Conservation (phyloP, 306 rosid genomes). For the Cyamopsis tetragonoloba region DNA sequence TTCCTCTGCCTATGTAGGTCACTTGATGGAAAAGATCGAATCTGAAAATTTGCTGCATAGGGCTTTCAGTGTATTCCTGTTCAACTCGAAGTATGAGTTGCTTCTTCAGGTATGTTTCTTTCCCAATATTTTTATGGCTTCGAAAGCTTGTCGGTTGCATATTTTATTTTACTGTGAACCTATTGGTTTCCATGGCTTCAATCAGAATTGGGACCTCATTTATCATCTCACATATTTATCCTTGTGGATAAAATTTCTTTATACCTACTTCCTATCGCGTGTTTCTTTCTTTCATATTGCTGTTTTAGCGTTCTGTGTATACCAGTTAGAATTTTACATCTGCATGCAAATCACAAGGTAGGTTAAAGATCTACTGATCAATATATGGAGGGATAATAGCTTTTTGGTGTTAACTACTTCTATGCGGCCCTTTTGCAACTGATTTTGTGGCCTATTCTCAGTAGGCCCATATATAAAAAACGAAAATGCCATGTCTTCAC, state of each 20-base stretch:
- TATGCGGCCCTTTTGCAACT: background rate
- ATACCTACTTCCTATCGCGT: background rate
- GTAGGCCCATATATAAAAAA: background rate
- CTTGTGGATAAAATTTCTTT: background rate
- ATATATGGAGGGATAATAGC: background rate
- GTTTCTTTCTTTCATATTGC: background rate
- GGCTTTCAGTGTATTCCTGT: slow-evolving; percentile 95
- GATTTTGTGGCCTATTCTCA: slow-evolving; percentile 4
- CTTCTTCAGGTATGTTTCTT: slow-evolving; percentile 79
- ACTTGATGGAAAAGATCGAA: slow-evolving; percentile 95
- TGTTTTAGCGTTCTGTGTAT: slow-evolving; percentile 3
- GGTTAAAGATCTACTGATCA: background rate
- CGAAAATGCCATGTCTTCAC: background rate
- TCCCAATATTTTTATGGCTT: background rate
- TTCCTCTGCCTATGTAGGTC: slow-evolving; percentile 47
- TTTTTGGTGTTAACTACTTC: background rate
- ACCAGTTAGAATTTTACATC: background rate
- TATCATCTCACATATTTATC: background rate
- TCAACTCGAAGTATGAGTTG: slow-evolving; percentile 85
- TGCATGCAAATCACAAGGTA: slow-evolving; percentile 12
- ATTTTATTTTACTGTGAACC: background rate
- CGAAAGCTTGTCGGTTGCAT: background rate
- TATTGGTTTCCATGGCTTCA: background rate
- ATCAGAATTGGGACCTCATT: background rate
- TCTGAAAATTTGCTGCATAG: slow-evolving; percentile 80